Conservation (phyloP, 176 grass and related monocot species). For the Musa acuminata region DNA sequence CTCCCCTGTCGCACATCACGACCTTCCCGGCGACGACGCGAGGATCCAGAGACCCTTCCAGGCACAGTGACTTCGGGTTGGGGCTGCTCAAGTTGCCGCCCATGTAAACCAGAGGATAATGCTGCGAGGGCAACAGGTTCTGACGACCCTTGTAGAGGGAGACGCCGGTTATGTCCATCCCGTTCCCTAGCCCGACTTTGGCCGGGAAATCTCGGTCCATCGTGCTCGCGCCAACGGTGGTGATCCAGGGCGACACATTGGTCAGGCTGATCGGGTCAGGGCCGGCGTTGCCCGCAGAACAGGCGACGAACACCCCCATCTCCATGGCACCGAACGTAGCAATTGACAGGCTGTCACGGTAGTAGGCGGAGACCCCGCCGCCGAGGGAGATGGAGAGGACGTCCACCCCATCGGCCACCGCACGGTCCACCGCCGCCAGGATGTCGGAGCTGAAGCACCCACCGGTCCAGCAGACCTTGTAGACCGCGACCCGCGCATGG, state of each 20-base stretch:
- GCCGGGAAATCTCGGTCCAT: slow-evolving; percentile 93
- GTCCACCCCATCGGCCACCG: slow-evolving; percentile 88
- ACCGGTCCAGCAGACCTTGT: slow-evolving; percentile 97
- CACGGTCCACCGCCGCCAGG: slow-evolving; percentile 82
- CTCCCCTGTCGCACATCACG: slow-evolving; percentile 85
- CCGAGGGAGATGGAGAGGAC: slow-evolving; percentile 98
- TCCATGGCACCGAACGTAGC: slow-evolving; percentile 91
- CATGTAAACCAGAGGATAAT: slow-evolving; percentile 72
- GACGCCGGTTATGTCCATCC: slow-evolving; percentile 64
- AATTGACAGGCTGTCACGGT: slow-evolving; percentile 72
- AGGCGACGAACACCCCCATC: slow-evolving; percentile 96
- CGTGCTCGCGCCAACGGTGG: slow-evolving; percentile 87
- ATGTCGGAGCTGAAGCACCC: slow-evolving; percentile 99
- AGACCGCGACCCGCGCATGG: slow-evolving; percentile 67
- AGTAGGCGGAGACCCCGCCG: slow-evolving; percentile 70
- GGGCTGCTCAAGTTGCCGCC: slow-evolving; percentile 50
- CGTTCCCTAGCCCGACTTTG: slow-evolving; percentile 53
- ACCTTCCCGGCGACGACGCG: slow-evolving; percentile 61
- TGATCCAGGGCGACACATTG: slow-evolving; percentile 87
- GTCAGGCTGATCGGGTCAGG: slow-evolving; percentile 91
- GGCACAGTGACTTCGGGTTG: slow-evolving; percentile 72
- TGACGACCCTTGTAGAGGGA: slow-evolving; percentile 64
- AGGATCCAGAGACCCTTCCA: slow-evolving; percentile 62
- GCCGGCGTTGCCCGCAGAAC: slow-evolving; percentile 85
- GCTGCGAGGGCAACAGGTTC: slow-evolving; percentile 31